phyloP scores from a whole-genome alignment of 2,329 filamentous ascomycete genomes.

The Exophiala calicioides region DNA sequence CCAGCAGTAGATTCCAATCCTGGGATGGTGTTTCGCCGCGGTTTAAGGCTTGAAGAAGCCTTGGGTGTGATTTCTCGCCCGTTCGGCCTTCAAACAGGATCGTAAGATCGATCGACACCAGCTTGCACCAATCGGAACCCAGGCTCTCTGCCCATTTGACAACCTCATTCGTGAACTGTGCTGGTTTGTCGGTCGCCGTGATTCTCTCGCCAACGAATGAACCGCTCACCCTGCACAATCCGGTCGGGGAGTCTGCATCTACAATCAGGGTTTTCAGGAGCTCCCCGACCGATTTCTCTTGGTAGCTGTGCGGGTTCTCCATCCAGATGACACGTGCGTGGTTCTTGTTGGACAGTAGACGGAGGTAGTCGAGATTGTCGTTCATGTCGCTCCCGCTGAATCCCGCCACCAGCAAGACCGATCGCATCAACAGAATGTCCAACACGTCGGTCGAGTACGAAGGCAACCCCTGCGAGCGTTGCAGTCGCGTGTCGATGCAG shows the following conservation, averaged over 20 bases:
- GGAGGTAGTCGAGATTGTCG: slow-evolving; percentile 9
- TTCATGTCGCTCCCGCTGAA: slow-evolving; percentile 12
- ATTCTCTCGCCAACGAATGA: slow-evolving; percentile 5
- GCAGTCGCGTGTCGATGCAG: slow-evolving; percentile 9
- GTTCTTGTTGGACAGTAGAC: slow-evolving; percentile 3
- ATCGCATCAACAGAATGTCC: slow-evolving; percentile 8
- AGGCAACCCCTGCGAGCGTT: slow-evolving; percentile 5
- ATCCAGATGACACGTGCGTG: slow-evolving; percentile 5
- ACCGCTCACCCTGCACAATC: slow-evolving; percentile 3
- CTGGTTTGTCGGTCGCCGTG: slow-evolving; percentile 3
- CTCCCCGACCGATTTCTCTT: slow-evolving; percentile 1
- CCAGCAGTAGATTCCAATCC: slow-evolving; percentile 6
- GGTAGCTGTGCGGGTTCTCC: background rate
- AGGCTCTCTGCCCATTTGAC: background rate
- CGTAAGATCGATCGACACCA: slow-evolving; percentile 4
- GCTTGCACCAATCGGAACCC: slow-evolving; percentile 9
- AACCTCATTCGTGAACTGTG: slow-evolving; percentile 1
- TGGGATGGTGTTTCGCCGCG: background rate
- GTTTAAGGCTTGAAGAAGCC: background rate
- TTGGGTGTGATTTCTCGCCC: background rate
- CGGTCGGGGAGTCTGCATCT: slow-evolving; percentile 1
- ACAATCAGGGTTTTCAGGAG: slow-evolving; percentile 3
- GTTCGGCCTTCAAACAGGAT: slow-evolving; percentile 4
- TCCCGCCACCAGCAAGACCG: slow-evolving; percentile 6
- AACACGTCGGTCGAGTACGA: slow-evolving; percentile 9